Evolutionary conservation across 179 eudicot genomes (phyloP).

Genomic region (Vitellaria paradoxa): DNA sequence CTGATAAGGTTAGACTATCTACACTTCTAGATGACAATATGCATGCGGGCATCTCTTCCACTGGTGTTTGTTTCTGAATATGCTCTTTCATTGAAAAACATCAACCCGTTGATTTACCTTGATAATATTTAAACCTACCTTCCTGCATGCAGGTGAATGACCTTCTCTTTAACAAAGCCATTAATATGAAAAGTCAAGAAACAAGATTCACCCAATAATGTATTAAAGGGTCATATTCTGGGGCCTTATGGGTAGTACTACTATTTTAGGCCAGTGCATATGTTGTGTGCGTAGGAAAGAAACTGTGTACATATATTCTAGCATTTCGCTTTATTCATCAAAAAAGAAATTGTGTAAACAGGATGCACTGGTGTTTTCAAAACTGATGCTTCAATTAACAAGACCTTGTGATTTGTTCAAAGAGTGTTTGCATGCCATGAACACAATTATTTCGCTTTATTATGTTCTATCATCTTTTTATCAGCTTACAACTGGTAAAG

Average conservation of each 20-base stretch:
- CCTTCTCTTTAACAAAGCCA: neutral
- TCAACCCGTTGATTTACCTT: no score
- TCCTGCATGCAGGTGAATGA: neutral
- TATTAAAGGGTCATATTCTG: neutral
- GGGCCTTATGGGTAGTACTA: neutral
- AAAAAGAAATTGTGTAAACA: no score
- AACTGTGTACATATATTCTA: no score
- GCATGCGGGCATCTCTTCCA: neutral
- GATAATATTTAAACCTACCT: neutral
- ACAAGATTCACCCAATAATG: neutral
- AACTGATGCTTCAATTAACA: neutral
- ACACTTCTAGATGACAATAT: neutral
- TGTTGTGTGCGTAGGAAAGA: neutral
- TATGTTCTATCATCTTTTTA: neutral
- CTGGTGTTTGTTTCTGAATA: neutral
- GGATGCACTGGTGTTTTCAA: neutral
- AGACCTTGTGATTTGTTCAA: conserved; percentile 1
- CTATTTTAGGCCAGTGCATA: neutral
- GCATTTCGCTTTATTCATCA: no score
- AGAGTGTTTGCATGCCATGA: neutral
- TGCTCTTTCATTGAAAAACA: neutral
- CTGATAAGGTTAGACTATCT: conserved; percentile 63
- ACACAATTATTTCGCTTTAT: neutral
- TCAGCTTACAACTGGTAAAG: neutral
- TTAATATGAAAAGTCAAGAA: neutral